Percentiles rank a stretch among this genome's conserved stretches.
Evolutionary conservation across 805 yeast species (phyloP).

Genomic region (Torulaspora indica): DNA sequence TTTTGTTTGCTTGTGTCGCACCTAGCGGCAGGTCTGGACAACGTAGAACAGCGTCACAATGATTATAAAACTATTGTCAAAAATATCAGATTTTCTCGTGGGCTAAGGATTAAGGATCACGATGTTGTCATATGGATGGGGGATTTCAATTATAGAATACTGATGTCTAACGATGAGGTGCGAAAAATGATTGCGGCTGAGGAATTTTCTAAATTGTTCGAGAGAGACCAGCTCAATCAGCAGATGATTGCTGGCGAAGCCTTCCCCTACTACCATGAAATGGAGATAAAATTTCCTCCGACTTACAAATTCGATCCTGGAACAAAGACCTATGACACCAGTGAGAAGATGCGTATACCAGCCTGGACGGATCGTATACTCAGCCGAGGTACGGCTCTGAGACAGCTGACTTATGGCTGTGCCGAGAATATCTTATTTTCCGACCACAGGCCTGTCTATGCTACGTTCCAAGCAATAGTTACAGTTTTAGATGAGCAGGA

Average conservation of each 20-base stretch:
- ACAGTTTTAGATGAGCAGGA: conserved; percentile 58
- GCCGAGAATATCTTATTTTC: conserved; percentile 59
- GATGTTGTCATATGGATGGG: conserved; percentile 89
- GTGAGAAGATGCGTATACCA: conserved; percentile 89
- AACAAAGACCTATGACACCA: conserved; percentile 73
- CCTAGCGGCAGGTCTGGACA: conserved; percentile 87
- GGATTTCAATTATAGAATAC: conserved; percentile 84
- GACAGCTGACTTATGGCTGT: conserved; percentile 57
- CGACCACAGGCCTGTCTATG: conserved; percentile 89
- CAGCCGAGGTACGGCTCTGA: conserved; percentile 55
- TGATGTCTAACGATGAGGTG: conserved; percentile 66
- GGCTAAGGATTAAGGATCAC: conserved; percentile 60
- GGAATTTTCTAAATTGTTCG: conserved; percentile 51
- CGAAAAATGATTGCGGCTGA: conserved; percentile 47
- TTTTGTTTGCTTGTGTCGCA: conserved; percentile 82
- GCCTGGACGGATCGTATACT: conserved; percentile 96
- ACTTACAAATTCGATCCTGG: conserved; percentile 94
- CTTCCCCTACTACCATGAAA: conserved; percentile 77
- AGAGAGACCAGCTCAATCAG: conserved; percentile 69
- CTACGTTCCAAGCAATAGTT: conserved; percentile 58
- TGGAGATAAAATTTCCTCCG: conserved; percentile 75
- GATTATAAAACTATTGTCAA: conserved; percentile 76
- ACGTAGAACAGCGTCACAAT: conserved; percentile 76
- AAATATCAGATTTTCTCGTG: conserved; percentile 60
- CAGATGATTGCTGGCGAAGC: conserved; percentile 75